phyloP scores from a whole-genome alignment of 1,284 basidiomycete genomes.

The Microbotryum scabiosae region DNA sequence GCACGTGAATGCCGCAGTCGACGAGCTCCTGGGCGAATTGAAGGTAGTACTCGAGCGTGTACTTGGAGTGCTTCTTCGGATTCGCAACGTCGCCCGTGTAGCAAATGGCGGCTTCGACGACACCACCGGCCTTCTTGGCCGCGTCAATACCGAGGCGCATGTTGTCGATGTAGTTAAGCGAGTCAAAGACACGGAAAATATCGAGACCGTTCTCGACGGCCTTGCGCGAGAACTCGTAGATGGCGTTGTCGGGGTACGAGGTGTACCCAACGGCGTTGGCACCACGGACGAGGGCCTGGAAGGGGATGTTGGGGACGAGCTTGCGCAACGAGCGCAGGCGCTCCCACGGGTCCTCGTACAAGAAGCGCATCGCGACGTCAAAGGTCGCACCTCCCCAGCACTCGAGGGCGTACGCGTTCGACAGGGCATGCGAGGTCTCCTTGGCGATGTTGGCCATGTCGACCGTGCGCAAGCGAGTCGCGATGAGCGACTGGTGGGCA shows the following conservation, averaged over 20 bases:
- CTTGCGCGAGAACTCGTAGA: constrained; percentile 72
- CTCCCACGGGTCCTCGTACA: constrained; percentile 99
- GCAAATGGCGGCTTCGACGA: constrained; percentile 94
- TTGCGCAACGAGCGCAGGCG: constrained; percentile 87
- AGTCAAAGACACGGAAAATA: constrained; percentile 99
- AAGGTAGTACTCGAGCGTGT: constrained; percentile 96
- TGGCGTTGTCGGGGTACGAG: constrained; percentile 97
- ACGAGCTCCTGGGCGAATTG: constrained; percentile 93
- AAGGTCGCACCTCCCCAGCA: constrained; percentile 99
- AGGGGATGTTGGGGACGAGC: constrained; percentile 95
- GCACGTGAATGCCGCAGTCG: constrained; percentile 88
- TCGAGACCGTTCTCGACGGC: constrained; percentile 98
- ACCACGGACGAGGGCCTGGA: constrained; percentile 96
- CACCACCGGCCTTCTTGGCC: constrained; percentile 98
- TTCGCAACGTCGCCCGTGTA: constrained; percentile 97
- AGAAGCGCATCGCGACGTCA: constrained; percentile 98
- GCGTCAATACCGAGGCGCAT: constrained; percentile 96
- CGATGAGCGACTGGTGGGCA: constrained; percentile 95
- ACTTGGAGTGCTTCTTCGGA: constrained; percentile 84
- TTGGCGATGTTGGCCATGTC: constrained; percentile 99
- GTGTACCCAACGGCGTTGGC: constrained; percentile 99
- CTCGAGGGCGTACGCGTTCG: constrained; percentile 92
- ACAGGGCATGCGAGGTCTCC: constrained; percentile 88
- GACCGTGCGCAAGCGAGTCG: constrained; percentile 89
- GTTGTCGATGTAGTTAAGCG: constrained; percentile 95